Evolutionary conservation across 2,329 filamentous ascomycete species (phyloP), one percentile per base, ranked within the genome.

Genomic region (Westerdykella ornata): DNA sequence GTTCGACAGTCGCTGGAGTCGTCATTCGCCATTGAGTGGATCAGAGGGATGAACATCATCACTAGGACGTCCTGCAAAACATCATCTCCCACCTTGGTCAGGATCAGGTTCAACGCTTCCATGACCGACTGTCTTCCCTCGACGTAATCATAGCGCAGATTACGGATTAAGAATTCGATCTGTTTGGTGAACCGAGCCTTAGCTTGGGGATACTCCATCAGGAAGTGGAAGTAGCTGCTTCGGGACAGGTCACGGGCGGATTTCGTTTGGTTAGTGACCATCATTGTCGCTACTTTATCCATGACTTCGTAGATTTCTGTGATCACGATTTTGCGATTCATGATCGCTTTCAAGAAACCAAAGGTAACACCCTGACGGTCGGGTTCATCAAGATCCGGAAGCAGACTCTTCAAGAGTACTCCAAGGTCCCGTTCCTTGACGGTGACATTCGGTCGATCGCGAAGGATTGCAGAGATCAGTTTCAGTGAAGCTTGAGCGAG

Each of bases 261-360:
- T 53, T 85, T 84, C 53, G 94, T 89, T 48, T 95, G 87, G 60
- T 97, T 97, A 34, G 85, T 95, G 42, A 98, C 85, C 89, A 97
- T 97, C 63, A 96, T 84, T 3, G 79, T 82, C 35, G 88, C 87
- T 1, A 65, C 59, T 55, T 88, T 82, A 62, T 98, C 92, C 48
- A 96, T 77, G 7, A 85, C 83, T 59, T 97, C 90, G 60, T 98
- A 98, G 20, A 98, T 82, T 32, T 84, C 77, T 0, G 89, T 83
- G 6, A 94, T 88, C 56, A 95, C 78, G 33, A 97, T 75, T 60
- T 85, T 90, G 14, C 89, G 80, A 39, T 86, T 84, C 59, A 98
- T 78, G 18, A 97, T 81, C 1, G 88, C 85, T 32, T 89, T 84
- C 44, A 98, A 69, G 66, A 98, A 97, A 58, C 87, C 94, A 71